Percentiles rank a stretch among this genome's conserved stretches.
Evolutionary conservation across 768 basidiomycete species (phyloP).

Genomic region (Terana coerulea): DNA sequence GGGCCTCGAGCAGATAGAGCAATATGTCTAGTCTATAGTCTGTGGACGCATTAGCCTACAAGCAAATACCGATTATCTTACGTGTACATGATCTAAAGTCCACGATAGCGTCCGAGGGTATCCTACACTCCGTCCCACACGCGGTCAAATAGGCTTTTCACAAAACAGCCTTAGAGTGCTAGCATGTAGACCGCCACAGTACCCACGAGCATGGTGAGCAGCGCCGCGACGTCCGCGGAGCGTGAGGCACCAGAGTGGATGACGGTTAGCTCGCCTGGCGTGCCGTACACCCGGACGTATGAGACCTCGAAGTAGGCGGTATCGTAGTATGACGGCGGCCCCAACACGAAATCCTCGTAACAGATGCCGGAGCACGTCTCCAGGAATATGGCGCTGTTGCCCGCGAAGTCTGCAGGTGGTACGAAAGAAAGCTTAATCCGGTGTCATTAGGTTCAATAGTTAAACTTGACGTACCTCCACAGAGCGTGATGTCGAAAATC

Average conservation of each 20-base stretch:
- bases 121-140: neutral
- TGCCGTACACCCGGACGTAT: constrained; percentile 28
- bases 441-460: too few relatives aligned
- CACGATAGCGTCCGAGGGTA: neutral
- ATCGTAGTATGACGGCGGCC: constrained; percentile 55
- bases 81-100: neutral
- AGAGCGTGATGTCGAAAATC: constrained; percentile 73
- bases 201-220: neutral
- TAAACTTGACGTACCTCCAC: constrained; percentile 41
- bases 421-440: neutral
- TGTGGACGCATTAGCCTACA: too few relatives aligned
- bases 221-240: constrained; percentile 12
- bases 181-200: neutral
- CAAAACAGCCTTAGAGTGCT: neutral
- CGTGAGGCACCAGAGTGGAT: constrained; percentile 15
- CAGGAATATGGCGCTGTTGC: constrained; percentile 45
- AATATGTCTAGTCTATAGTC: too few relatives aligned
- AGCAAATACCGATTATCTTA: neutral
- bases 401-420: constrained; percentile 37
- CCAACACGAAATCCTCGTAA: constrained; percentile 69
- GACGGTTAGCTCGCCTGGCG: constrained; percentile 24
- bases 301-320: constrained; percentile 69
- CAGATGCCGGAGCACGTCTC: constrained; percentile 64
- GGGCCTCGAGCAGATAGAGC: too few relatives aligned
- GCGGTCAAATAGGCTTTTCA: neutral